Evolutionary conservation across 179 eudicot genomes (phyloP), one percentile per base, ranked within the genome.

Genomic region (Gypsophila paniculata): DNA sequence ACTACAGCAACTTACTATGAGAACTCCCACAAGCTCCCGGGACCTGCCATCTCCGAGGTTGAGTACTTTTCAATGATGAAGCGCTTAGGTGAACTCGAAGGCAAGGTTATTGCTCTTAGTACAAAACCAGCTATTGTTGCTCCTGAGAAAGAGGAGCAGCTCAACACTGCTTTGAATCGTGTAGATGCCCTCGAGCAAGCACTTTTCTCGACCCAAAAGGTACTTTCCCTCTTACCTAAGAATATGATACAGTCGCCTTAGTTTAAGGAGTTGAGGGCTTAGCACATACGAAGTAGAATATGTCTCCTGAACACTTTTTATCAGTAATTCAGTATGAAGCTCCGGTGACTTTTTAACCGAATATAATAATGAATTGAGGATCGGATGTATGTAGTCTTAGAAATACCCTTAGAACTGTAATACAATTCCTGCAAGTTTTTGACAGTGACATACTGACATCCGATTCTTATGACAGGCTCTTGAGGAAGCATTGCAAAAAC

Each of bases 81-180:
- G 82, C 89, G 96, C 42, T 76, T 94, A 87, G 82, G 83, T 49
- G 97, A 87, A 26, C 68, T 94, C 61, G 99, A 94, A 73, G 99
- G 90, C 65, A 92, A 81, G 72, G 80, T 92, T 62, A 80, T 64
- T 69, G 75, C 83, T 44, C 84, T 94, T 15, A 64, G 68, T 25
- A 69, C 82, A 12, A 88, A 87, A 79, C 95, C 97, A 5, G 71
- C 77, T 36, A 57, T 75, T 46, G 82, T 88, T 86, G 86, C 99
- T 0, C 89, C 88, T 17, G 99, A 92, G 82, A 92, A 90, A 76
- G 97, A 94, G 84, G 91, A 92, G 69, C 78, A 86, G 86, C 81
- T 94, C 49, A 88, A 87, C 74, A 73, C 75, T 57, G 99, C 97
- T 61, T 36, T 92, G 75, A 73, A 68, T 64, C 88, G 95, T 9